Conservation (phyloP, 306 rosid species). For the Cucurbita moschata region DNA sequence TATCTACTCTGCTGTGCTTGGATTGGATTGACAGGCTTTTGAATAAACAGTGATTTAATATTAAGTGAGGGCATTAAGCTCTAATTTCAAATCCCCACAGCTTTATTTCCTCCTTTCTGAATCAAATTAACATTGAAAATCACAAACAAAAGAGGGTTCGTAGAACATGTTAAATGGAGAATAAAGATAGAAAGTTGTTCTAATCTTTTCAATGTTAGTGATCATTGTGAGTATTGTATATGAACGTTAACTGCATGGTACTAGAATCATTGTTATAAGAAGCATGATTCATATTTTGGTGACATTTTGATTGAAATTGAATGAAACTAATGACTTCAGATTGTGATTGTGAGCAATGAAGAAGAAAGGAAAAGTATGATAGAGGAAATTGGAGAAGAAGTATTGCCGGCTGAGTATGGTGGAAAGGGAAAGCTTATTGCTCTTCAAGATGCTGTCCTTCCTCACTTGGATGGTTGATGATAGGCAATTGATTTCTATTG, state of each 20-base stretch:
- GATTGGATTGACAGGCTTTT: neutral
- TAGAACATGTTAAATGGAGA: neutral
- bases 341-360: conserved; percentile 57
- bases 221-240: neutral
- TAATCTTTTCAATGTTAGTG: neutral
- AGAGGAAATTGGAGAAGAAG: conserved; percentile 62
- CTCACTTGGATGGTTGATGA: conserved; percentile 24
- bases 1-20: too few species aligned
- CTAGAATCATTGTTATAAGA: neutral
- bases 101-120: neutral
- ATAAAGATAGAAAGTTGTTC: neutral
- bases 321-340: conserved; percentile 23
- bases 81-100: too few species aligned
- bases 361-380: conserved; percentile 40
- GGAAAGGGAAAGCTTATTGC: conserved; percentile 54
- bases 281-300: neutral
- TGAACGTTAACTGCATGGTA: neutral
- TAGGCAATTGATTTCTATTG: neutral
- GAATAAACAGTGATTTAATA: neutral
- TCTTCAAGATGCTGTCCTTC: conserved; percentile 44
- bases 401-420: conserved; percentile 68
- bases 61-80: neutral
- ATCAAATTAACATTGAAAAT: neutral
- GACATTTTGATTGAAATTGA: neutral
- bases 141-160: neutral